phyloP scores from a whole-genome alignment of 495 filamentous ascomycete genomes.

The Hypoxylon lienhwacheense region DNA sequence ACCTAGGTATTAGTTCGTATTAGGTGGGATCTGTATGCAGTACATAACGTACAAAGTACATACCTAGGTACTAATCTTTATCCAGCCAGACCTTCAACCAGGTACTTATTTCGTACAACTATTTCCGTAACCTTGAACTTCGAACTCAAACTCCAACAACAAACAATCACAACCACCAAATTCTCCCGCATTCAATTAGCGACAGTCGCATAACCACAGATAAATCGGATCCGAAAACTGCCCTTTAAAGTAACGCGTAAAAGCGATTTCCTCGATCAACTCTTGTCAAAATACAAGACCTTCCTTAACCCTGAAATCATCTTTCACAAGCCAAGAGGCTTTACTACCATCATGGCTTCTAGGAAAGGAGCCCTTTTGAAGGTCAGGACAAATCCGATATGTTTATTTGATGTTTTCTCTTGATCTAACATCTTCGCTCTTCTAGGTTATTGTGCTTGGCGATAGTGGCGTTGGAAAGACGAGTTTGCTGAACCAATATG shows the following conservation, averaged over 20 bases:
- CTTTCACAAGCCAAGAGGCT: conserved; percentile 11
- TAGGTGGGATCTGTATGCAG: conserved; percentile 26
- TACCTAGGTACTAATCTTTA: conserved; percentile 15
- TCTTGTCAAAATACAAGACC: not conserved
- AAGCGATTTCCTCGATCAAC: not conserved
- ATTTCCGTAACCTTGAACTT: conserved; percentile 2
- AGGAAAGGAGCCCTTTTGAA: conserved; percentile 98
- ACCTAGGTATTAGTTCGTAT: not conserved
- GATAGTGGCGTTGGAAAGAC: conserved; percentile 99
- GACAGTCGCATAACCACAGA: conserved; percentile 4
- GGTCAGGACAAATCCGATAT: conserved; percentile 52
- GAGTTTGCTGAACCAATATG: conserved; percentile 99
- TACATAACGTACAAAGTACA: conserved; percentile 24
- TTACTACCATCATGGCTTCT: conserved; percentile 68
- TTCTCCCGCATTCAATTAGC: not conserved
- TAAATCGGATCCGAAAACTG: not conserved
- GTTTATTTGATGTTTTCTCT: not conserved
- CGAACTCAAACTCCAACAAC: conserved; percentile 18
- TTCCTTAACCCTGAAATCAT: not conserved
- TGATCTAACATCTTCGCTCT: conserved; percentile 12
- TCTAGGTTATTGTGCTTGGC: conserved; percentile 94
- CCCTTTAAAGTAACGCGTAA: conserved; percentile 1
- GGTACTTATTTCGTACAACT: not conserved
- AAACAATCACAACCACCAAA: conserved; percentile 15
- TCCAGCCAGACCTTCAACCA: conserved; percentile 16